A percentile compares a stretch with the other conserved stretches of the same genome.
Conservation (phyloP, 2,329 filamentous ascomycete species). For the Bipolaris gigantea region DNA sequence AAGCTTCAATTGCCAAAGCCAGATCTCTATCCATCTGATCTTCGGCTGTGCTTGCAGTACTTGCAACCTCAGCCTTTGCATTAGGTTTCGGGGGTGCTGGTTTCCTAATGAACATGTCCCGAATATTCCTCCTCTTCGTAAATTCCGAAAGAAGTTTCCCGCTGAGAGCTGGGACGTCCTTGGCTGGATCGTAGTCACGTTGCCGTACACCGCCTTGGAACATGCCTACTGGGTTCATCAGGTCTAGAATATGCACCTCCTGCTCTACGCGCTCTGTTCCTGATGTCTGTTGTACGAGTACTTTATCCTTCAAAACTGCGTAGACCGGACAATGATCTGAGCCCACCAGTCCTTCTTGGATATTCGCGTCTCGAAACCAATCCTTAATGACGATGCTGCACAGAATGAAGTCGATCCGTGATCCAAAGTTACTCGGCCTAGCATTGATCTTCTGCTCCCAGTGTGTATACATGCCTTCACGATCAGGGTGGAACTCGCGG, state of each 20-base stretch:
- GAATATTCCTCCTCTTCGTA: slow-evolving; percentile 79
- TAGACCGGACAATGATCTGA: slow-evolving; percentile 97
- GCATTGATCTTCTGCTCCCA: slow-evolving; percentile 96
- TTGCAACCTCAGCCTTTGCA: slow-evolving; percentile 1
- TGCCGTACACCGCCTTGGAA: slow-evolving; percentile 69
- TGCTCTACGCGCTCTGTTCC: slow-evolving; percentile 43
- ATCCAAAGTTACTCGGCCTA: slow-evolving; percentile 91
- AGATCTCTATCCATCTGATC: slow-evolving; percentile 17
- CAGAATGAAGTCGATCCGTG: slow-evolving; percentile 90
- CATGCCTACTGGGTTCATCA: slow-evolving; percentile 76
- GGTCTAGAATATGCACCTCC: slow-evolving; percentile 63
- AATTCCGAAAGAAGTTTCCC: slow-evolving; percentile 87
- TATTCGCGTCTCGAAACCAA: slow-evolving; percentile 81
- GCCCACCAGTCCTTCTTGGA: slow-evolving; percentile 90
- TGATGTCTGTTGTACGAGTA: slow-evolving; percentile 47
- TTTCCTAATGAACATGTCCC: slow-evolving; percentile 78
- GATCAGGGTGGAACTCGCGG: slow-evolving; percentile 75
- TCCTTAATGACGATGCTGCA: slow-evolving; percentile 76
- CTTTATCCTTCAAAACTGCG: slow-evolving; percentile 67
- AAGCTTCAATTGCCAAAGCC: slow-evolving; percentile 5
- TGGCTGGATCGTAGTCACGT: slow-evolving; percentile 63
- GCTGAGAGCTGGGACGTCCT: slow-evolving; percentile 72
- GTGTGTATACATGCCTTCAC: slow-evolving; percentile 92
- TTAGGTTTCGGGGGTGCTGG: slow-evolving; percentile 15
- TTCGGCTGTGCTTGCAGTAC: not conserved